phyloP scores from a whole-genome alignment of 2,329 filamentous ascomycete species.

The Colletotrichum limetticola region DNA sequence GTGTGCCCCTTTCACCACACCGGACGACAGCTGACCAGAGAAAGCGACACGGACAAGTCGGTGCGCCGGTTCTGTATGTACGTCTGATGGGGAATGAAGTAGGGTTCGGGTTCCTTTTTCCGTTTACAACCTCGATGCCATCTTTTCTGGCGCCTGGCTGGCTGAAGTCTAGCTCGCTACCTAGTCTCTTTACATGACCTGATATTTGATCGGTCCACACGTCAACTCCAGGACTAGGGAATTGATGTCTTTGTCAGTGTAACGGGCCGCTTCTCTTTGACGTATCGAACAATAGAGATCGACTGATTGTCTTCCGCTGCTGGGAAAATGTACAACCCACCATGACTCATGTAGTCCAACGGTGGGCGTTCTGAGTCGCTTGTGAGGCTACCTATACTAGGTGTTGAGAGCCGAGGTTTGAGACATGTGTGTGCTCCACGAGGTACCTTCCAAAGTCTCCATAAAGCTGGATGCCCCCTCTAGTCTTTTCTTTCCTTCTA shows the following conservation, averaged over 20 bases:
- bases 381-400: neutral
- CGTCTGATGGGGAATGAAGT: neutral
- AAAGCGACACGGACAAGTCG: neutral
- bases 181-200: neutral
- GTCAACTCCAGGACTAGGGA: neutral
- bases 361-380: neutral
- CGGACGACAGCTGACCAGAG: constrained; percentile 1
- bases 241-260: neutral
- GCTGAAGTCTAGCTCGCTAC: neutral
- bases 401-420: neutral
- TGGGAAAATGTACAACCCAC: neutral
- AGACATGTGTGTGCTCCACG: neutral
- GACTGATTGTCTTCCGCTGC: neutral
- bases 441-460: neutral
- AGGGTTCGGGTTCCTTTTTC: neutral
- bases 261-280: neutral
- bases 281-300: neutral
- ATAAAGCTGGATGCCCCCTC: neutral
- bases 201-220: neutral
- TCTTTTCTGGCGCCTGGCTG: neutral
- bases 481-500: neutral
- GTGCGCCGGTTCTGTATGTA: neutral
- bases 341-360: neutral
- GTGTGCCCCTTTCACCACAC: neutral
- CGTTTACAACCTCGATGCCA: neutral